phyloP scores from a whole-genome alignment of 2,329 filamentous ascomycete species.

The Stagonosporopsis tanaceti region DNA sequence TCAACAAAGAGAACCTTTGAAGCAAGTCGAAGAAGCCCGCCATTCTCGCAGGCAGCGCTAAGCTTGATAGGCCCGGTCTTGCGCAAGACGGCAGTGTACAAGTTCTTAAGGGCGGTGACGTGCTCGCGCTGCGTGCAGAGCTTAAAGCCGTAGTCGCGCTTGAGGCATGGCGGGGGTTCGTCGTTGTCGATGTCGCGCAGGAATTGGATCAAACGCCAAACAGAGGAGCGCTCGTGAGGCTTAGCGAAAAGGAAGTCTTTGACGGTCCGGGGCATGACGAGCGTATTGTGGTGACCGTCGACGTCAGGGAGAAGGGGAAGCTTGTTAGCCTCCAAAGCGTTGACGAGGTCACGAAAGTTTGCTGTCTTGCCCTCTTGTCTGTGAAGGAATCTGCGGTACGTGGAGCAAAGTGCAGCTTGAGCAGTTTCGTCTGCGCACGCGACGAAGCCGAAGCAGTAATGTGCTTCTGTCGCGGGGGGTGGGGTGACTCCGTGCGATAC shows the following conservation, averaged over 20 bases:
- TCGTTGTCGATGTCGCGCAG: not conserved
- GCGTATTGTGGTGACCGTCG: slow-evolving; percentile 2
- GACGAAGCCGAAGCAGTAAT: slow-evolving; percentile 30
- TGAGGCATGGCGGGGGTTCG: slow-evolving; percentile 18
- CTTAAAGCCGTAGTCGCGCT: slow-evolving; percentile 32
- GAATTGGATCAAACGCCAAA: slow-evolving; percentile 33
- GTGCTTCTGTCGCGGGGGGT: not conserved
- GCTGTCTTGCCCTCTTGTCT: not conserved
- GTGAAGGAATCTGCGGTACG: slow-evolving; percentile 22
- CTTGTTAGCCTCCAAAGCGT: slow-evolving; percentile 10
- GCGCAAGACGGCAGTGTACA: slow-evolving; percentile 22
- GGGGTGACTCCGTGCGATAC: slow-evolving; percentile 2
- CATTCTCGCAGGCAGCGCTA: slow-evolving; percentile 21
- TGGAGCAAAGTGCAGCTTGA: slow-evolving; percentile 10
- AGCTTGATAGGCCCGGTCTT: slow-evolving; percentile 11
- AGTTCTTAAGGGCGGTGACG: slow-evolving; percentile 21
- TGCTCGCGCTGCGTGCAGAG: slow-evolving; percentile 26
- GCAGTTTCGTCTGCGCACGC: slow-evolving; percentile 14
- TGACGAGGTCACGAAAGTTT: slow-evolving; percentile 20
- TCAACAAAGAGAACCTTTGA: not conserved
- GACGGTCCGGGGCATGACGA: not conserved
- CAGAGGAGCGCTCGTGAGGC: slow-evolving; percentile 9
- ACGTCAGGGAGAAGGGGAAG: slow-evolving; percentile 22
- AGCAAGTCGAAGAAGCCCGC: slow-evolving; percentile 16
- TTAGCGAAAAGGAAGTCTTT: slow-evolving; percentile 19